A percentile compares a stretch with the other conserved stretches of the same genome.
phyloP scores from a whole-genome alignment of 2,329 filamentous ascomycete genomes.

The Sporothrix pseudoabietina region DNA sequence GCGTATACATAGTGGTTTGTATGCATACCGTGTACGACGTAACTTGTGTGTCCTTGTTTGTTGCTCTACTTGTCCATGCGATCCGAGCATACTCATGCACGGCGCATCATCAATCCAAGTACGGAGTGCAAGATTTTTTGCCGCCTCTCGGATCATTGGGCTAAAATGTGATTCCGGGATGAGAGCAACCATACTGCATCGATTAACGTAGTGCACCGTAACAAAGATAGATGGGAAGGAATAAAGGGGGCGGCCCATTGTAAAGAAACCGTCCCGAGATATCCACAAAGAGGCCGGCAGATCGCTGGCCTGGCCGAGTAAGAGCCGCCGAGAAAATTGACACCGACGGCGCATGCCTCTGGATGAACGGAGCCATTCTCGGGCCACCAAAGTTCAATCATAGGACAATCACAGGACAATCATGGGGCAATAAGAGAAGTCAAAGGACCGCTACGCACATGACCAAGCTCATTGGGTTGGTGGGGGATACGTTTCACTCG shows the following conservation, averaged over 20 bases:
- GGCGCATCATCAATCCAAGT: not conserved
- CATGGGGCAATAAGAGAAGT: not conserved
- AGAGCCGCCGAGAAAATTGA: slow-evolving; percentile 1
- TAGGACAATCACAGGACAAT: no score
- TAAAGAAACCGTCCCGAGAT: not conserved
- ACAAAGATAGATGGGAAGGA: not conserved
- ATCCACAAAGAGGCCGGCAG: slow-evolving; percentile 27
- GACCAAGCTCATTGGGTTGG: not conserved
- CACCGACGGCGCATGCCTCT: not conserved
- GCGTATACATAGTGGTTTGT: no score
- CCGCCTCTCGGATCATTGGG: not conserved
- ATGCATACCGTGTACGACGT: no score
- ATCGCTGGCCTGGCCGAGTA: slow-evolving; percentile 19
- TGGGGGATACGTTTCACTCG: slow-evolving; percentile 14
- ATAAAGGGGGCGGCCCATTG: not conserved
- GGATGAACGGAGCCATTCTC: not conserved
- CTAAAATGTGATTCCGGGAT: not conserved
- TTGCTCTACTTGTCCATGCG: not conserved
- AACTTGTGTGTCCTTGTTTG: not conserved
- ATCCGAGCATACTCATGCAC: no score
- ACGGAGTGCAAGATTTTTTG: not conserved
- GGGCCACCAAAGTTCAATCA: no score
- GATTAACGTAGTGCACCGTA: not conserved
- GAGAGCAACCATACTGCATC: not conserved
- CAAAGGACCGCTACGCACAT: not conserved